phyloP scores from a whole-genome alignment of 1,139 yeast genomes.

The Blastobotrys indianensis region DNA sequence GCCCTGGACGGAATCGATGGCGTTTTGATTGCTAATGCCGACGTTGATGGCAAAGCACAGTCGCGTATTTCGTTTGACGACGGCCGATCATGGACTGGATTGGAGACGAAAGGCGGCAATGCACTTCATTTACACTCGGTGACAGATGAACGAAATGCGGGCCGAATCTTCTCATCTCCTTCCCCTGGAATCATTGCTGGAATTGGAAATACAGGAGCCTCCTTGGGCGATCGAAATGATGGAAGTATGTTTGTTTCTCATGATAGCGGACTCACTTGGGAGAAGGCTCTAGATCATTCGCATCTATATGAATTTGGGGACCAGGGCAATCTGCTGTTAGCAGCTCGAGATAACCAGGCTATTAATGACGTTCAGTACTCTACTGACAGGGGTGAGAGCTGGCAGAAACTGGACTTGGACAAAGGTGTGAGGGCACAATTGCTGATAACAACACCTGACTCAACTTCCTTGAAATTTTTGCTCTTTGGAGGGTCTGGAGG shows the following conservation, averaged over 20 bases:
- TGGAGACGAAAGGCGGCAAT: constrained; percentile 41
- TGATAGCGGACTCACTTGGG: constrained; percentile 78
- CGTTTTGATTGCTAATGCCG: constrained; percentile 54
- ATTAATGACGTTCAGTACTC: constrained; percentile 44
- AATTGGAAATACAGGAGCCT: constrained; percentile 34
- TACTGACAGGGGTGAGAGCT: constrained; percentile 66
- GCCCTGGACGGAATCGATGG: constrained; percentile 65
- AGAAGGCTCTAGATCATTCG: constrained; percentile 48
- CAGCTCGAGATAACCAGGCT: constrained; percentile 41
- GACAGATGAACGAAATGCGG: constrained; percentile 49
- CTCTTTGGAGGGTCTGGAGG: constrained; percentile 41
- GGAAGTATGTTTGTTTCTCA: constrained; percentile 52
- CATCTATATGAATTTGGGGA: constrained; percentile 66
- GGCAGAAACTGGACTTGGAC: constrained; percentile 51
- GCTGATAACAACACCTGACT: constrained; percentile 64
- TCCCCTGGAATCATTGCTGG: constrained; percentile 69
- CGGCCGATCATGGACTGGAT: constrained; percentile 56
- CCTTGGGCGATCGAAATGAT: constrained; percentile 24
- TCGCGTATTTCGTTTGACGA: constrained; percentile 55
- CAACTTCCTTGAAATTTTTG: constrained; percentile 58
- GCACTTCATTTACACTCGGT: constrained; percentile 51
- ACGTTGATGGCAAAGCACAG: constrained; percentile 27
- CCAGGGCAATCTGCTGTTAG: constrained; percentile 68
- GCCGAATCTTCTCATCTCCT: constrained; percentile 53
- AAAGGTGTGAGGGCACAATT: constrained; percentile 39